These are phyloP conservation scores for Physcia stellaris DNA, from an alignment of 495 filamentous ascomycete genomes.

Conservation along the genomic window DNA sequence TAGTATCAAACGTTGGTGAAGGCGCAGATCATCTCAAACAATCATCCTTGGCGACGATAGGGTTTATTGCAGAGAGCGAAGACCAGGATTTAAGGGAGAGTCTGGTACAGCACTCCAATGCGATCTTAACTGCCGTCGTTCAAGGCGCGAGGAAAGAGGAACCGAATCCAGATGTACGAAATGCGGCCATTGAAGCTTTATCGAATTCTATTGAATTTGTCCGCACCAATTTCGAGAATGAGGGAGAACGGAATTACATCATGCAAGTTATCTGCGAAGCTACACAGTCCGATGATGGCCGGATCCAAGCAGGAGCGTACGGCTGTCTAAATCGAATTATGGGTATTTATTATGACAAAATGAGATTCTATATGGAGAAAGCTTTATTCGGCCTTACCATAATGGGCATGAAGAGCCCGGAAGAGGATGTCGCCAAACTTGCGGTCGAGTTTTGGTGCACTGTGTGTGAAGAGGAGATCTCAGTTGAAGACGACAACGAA, in stretches of 20 bases:
- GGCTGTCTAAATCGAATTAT: conserved; percentile 97
- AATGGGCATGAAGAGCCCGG: conserved; percentile 93
- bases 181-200: conserved; percentile 83
- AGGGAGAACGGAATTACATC: conserved; percentile 98
- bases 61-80: conserved; percentile 94
- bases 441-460: conserved; percentile 99
- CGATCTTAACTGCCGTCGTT: conserved; percentile 92
- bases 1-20: conserved; percentile 83
- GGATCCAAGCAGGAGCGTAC: conserved; percentile 90
- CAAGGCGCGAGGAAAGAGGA: conserved; percentile 96
- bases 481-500: conserved; percentile 91
- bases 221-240: conserved; percentile 93
- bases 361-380: conserved; percentile 99
- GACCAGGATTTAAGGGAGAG: conserved; percentile 74
- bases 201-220: conserved; percentile 98
- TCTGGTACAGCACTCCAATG: conserved; percentile 79
- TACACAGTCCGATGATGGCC: conserved; percentile 69
- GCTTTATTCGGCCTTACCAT: conserved; percentile 97
- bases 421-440: conserved; percentile 95
- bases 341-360: conserved; percentile 96
- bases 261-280: conserved; percentile 99
- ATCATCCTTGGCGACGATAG: conserved; percentile 83
- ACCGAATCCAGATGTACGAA: conserved; percentile 73
- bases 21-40: conserved; percentile 82
- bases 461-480: conserved; percentile 94